Evolutionary conservation across 1,284 basidiomycete genomes (phyloP).

Genomic region (Trichosporon sp.): DNA sequence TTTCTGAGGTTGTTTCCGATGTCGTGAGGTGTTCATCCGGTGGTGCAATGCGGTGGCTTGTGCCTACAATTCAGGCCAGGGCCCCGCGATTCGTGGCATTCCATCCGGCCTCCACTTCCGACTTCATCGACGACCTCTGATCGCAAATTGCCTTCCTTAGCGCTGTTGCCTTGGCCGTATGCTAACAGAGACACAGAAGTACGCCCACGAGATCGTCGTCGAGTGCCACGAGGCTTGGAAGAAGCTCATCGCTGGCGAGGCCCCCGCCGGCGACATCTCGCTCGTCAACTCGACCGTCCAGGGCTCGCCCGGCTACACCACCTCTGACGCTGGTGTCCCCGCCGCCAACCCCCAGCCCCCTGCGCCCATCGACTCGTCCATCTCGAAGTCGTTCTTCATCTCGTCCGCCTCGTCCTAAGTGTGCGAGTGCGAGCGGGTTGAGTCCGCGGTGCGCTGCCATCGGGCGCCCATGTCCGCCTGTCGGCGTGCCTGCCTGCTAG

Average conservation of each 20-base stretch:
- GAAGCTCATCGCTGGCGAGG: conserved; percentile 77
- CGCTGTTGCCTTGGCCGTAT: neutral
- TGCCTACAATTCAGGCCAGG: too few species aligned
- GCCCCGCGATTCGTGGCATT: too few species aligned
- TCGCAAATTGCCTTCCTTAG: too few species aligned
- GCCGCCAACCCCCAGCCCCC: conserved; percentile 73
- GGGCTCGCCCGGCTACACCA: conserved; percentile 67
- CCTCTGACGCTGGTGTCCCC: conserved; percentile 66
- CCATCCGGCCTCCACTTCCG: too few species aligned
- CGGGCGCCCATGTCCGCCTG: too few species aligned
- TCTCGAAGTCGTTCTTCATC: conserved; percentile 57
- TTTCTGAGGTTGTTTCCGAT: too few species aligned
- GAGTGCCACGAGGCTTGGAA: conserved; percentile 99
- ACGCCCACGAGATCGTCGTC: conserved; percentile 96
- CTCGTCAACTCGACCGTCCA: conserved; percentile 62
- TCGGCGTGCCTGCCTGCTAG: neutral
- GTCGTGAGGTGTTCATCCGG: neutral
- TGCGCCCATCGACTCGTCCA: conserved; percentile 76
- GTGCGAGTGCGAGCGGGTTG: neutral
- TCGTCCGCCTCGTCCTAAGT: conserved; percentile 63
- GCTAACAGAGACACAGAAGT: conserved; percentile 55
- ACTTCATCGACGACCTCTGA: too few species aligned
- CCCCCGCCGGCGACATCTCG: conserved; percentile 61
- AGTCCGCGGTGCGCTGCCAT: neutral
- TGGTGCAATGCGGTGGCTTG: too few species aligned